A percentile compares a stretch with the other conserved stretches of the same genome.
phyloP scores from a whole-genome alignment of 352 stramenopile species.

The Thalassiosira livingstoniorum region DNA sequence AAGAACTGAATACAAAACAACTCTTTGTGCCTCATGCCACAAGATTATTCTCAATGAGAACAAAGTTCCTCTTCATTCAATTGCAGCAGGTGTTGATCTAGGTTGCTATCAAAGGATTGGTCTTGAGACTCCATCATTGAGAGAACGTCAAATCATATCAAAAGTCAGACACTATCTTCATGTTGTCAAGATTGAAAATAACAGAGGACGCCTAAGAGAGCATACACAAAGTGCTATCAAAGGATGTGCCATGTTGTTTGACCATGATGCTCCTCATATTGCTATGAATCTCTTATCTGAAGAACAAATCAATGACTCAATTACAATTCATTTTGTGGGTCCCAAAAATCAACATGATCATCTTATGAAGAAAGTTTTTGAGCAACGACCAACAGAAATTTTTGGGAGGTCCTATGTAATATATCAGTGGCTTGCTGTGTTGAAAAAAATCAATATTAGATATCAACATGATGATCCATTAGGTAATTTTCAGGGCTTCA shows the following conservation, averaged over 20 bases:
- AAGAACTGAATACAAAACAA: no score
- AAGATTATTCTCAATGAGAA: no score
- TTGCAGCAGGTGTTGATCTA: not conserved
- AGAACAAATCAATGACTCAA: not conserved
- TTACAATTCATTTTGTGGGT: not conserved
- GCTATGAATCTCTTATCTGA: not conserved
- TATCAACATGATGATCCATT: not conserved
- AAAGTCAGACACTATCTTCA: not conserved
- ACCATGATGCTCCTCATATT: not conserved
- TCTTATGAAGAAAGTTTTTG: not conserved
- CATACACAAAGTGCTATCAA: not conserved
- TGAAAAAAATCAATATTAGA: not conserved
- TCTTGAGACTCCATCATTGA: not conserved
- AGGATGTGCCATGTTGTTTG: not conserved
- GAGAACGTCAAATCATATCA: not conserved
- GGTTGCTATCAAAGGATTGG: not conserved
- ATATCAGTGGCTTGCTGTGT: not conserved
- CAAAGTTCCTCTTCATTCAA: no score
- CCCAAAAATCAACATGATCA: not conserved
- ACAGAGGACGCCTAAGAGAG: not conserved
- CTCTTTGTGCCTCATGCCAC: no score
- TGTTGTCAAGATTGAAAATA: not conserved
- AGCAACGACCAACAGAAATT: not conserved
- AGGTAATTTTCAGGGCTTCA: not conserved
- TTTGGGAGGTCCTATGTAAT: not conserved